These are phyloP conservation scores for Lenzites betulinus DNA, from an alignment of 768 basidiomycete genomes.

Conservation along the genomic window DNA sequence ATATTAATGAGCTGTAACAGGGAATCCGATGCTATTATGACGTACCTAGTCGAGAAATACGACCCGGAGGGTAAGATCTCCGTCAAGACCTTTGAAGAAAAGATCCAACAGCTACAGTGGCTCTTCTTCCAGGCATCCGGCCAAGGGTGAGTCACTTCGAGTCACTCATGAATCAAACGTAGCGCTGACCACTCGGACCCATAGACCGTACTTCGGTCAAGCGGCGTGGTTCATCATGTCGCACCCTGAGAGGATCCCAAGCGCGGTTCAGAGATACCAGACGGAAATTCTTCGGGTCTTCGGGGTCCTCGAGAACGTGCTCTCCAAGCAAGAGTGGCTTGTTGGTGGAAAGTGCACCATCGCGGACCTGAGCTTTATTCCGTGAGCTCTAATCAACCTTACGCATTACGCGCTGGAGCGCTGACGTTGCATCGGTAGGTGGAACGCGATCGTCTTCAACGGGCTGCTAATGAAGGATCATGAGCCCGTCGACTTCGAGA, in stretches of 20 bases:
- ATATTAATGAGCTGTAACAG: too few species aligned
- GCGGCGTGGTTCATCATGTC: conserved; percentile 24
- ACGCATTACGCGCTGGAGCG: background rate
- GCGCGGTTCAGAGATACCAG: conserved; percentile 29
- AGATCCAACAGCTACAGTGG: conserved; percentile 34
- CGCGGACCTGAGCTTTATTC: background rate
- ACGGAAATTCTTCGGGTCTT: conserved; percentile 29
- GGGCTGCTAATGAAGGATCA: background rate
- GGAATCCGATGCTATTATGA: conserved; percentile 36
- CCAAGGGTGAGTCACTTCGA: background rate
- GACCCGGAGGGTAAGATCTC: conserved; percentile 39
- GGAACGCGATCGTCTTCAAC: background rate
- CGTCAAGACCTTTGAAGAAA: background rate
- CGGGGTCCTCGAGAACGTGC: conserved; percentile 28
- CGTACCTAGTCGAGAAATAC: conserved; percentile 43
- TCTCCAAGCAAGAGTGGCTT: conserved; percentile 19
- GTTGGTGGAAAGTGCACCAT: background rate
- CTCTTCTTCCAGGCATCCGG: conserved; percentile 38
- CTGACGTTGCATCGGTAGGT: background rate
- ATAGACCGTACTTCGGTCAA: conserved; percentile 28
- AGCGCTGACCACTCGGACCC: background rate
- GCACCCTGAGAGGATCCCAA: conserved; percentile 28
- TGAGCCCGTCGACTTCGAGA: background rate
- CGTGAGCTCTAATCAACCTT: background rate
- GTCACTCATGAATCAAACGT: background rate